Evolutionary conservation across 129 eudicot genomes (phyloP), one percentile per base, ranked within the genome.

Genomic region (Glebionis coronaria): DNA sequence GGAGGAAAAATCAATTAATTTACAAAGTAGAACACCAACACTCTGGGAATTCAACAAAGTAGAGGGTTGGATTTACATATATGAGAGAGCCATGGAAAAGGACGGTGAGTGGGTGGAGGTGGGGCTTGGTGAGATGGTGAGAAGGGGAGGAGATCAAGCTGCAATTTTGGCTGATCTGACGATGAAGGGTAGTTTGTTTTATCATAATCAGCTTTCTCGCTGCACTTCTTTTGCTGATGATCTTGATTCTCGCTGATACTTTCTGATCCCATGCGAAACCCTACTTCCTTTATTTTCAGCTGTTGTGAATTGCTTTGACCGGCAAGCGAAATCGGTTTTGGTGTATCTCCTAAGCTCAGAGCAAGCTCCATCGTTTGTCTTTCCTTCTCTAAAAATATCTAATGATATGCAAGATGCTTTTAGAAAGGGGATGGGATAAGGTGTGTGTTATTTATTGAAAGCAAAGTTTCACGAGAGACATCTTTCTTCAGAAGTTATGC

Each of bases 61-160:
- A 57, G 44, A 58, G 44, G 27, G 20, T 21, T 29, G 73, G 31
- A 29, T 45, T 79, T 83, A 91, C 97, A 61, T 51, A 81, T 83
- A 56, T 76, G 76, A 49, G 88, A 44, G 20, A 83, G 87, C 98
- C 98, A 92, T 50, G 95, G 87, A 71, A 92, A 83, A 53, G 75
- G 81, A 13, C 68, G 80, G 23, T 70, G 78, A 51, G 82, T 62
- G 20, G 81, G 31, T 4, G 82, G 74, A 57, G 77, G 59, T 67
- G 61, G 74, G 45, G 82, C 86, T 61, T 27, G 71, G 47, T 70
- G 81, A 68, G 83, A 77, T 16, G 95, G 91, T 51, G 95, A 83
- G 74, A 82, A 84, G 62, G 98, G 96, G 23, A 84, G 79, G 56
- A 93, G 92, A 79, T 88, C 91, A 71, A 93, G 98, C 71, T 88